Base-by-base conservation (phyloP, 257 asterid species). In the Jacaranda mimosifolia region DNA sequence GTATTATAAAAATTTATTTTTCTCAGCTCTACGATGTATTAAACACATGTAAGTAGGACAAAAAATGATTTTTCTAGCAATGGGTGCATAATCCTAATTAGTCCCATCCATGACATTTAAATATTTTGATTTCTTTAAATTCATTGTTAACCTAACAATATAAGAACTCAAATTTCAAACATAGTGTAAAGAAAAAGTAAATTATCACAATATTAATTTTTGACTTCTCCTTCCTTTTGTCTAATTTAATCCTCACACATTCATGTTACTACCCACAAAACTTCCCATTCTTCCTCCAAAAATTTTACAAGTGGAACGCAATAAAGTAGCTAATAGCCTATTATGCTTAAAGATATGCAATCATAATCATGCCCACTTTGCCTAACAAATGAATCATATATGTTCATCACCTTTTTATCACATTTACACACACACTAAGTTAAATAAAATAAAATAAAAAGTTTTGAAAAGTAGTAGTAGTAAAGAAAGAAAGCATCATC, bases 361-460 rank as follows among this genome's bases (percentile, higher is more conserved):
- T 71, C 84, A 84, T 84, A 62, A 68, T 60, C 53, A 64, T 83
- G 66, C 65, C 83, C 75, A 85, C 83, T 73, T 68, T 73, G 72
- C 84, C 86, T 70, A 78, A 74, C 86, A 72, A 80, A 79, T 63
- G 83, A 62, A 69, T 52, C 83, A 56, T 65, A 35, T 49, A 40
- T 64, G 32, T 26, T 26, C 32, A 26, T 39, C n/a, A 19, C 59
- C 32, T 46, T 40, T 70, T 71, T 46, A 35, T 56, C 35, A 5
- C 18, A 64, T 77, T 68, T 63, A 6, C 58, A 18, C 55, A 38
- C 35, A 76, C 74, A 65, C 11, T 12, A 77, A 68, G 46, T n/a
- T n/a, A n/a, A n/a, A n/a, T 18, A 14, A 7, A 43, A 26, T 43
- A 26, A 64, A 45, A 11, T 1, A 26, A 26, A 26, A 26, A 26